A percentile compares a stretch with the other conserved stretches of the same genome.
Conservation (phyloP, 2,329 filamentous ascomycete genomes). For the Fusarium ramigenum region DNA sequence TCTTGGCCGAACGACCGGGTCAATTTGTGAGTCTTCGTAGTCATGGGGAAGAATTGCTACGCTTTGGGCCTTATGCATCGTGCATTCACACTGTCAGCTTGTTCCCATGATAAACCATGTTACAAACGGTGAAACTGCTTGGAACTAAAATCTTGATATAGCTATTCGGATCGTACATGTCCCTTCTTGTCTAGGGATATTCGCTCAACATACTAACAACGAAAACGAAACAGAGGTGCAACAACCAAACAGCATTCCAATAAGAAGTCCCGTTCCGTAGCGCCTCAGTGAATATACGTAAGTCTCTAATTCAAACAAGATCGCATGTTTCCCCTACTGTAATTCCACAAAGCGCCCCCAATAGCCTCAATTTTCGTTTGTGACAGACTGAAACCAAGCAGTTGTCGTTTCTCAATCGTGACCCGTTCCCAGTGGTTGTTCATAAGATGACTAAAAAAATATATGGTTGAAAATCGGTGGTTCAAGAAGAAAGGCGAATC, state of each 20-base stretch:
- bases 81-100: not conserved
- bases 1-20: not conserved
- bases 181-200: constrained; percentile 10
- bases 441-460: constrained; percentile 44
- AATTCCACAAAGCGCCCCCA: constrained; percentile 26
- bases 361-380: constrained; percentile 20
- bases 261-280: constrained; percentile 13
- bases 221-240: not conserved
- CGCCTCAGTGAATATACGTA: constrained; percentile 33
- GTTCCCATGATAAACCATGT: constrained; percentile 17
- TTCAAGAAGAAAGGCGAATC: constrained; percentile 44
- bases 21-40: not conserved
- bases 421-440: constrained; percentile 26
- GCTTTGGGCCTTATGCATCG: constrained; percentile 18
- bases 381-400: constrained; percentile 35
- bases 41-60: not conserved
- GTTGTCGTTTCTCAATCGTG: constrained; percentile 28
- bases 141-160: constrained; percentile 1
- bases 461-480: constrained; percentile 42
- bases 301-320: constrained; percentile 38
- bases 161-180: constrained; percentile 30
- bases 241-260: constrained; percentile 15
- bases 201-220: constrained; percentile 8
- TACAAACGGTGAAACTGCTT: constrained; percentile 19
- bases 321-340: constrained; percentile 12